Evolutionary conservation across 345 rosid genomes (phyloP), one percentile per base, ranked within the genome.

Genomic region (Microthlaspi erraticum): DNA sequence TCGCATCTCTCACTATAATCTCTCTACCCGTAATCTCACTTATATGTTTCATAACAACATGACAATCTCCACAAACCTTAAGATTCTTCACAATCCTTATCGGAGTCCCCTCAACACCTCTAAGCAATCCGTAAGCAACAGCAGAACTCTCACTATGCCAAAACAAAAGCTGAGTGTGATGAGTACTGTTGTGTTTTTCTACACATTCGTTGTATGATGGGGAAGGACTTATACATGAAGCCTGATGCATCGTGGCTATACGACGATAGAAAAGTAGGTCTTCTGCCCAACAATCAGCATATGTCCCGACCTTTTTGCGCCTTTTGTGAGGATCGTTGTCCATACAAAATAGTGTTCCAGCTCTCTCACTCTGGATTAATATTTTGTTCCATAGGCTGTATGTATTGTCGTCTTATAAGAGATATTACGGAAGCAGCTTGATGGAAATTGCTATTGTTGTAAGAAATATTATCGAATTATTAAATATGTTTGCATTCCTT

Each of bases 101-200:
- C 0, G 60, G 77, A 1, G 82, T 84, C 34, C 88, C 91, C 0
- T 79, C 83, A 59, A 84, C 85, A 32, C 81, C 74, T 49, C 76
- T 90, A 6, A 90, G 91, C 14, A 90, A 68, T 45, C 88, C 92
- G 60, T 82, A 90, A 8, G 96, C 92, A 63, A 87, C 85, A 54
- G 93, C 96, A 26, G 81, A 64, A 55, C 96, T 55, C 70, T 89
- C 96, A 32, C 96, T 87, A 66, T 89, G 96, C 90, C 86, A 87
- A 70, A 89, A 89, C 36, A 89, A 80, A 60, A 75, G 85, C 70
- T 81, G n/a, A n/a, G n/a, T 64, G 46, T 8, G 58, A 36, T 11
- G 57, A 50, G 14, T 2, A 43, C 0, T 64, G 69, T 49, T 64
- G 58, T 48, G 69, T 64, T 13, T 49, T 46, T 0, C 1, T 64